A percentile compares a stretch with the other conserved stretches of the same genome.
Conservation (phyloP, 1,284 basidiomycete species). For the Tetrapyrgos nigripes region DNA sequence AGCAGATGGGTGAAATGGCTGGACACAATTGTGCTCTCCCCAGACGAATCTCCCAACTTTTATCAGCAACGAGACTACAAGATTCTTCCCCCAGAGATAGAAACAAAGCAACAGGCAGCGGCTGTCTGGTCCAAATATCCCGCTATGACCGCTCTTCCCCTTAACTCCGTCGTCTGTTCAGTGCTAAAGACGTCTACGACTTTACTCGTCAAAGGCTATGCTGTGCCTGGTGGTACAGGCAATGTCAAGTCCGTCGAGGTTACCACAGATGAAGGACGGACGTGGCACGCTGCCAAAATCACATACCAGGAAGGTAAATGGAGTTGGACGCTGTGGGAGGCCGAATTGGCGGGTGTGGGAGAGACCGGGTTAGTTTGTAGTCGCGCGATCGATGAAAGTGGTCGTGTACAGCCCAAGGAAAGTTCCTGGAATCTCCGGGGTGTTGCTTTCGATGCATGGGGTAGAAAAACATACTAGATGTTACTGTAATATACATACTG, state of each 20-base stretch:
- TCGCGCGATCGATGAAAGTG: slow-evolving; percentile 52
- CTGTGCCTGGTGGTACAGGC: slow-evolving; percentile 53
- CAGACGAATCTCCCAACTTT: slow-evolving; percentile 65
- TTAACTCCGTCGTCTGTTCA: slow-evolving; percentile 67
- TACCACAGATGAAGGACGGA: slow-evolving; percentile 54
- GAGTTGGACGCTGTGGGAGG: slow-evolving; percentile 78
- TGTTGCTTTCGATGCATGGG: slow-evolving; percentile 62
- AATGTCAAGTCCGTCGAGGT: slow-evolving; percentile 58
- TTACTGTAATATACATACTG: background rate
- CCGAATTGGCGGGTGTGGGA: slow-evolving; percentile 40
- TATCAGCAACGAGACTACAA: slow-evolving; percentile 76
- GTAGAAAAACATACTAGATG: slow-evolving; percentile 41
- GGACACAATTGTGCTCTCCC: slow-evolving; percentile 60
- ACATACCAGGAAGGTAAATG: slow-evolving; percentile 68
- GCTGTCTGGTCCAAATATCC: slow-evolving; percentile 53
- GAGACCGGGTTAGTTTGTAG: slow-evolving; percentile 43
- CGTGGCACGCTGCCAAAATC: slow-evolving; percentile 58
- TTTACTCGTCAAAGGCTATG: slow-evolving; percentile 64
- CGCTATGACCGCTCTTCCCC: slow-evolving; percentile 62
- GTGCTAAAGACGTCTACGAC: slow-evolving; percentile 37
- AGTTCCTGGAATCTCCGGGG: slow-evolving; percentile 64
- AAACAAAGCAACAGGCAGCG: slow-evolving; percentile 48
- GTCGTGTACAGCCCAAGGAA: slow-evolving; percentile 50
- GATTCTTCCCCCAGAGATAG: slow-evolving; percentile 63
- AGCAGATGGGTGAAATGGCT: slow-evolving; percentile 68